Percentiles rank a stretch among this genome's conserved stretches.
These are phyloP conservation scores for Aspergillus bridgeri DNA, from an alignment of 495 filamentous ascomycete genomes.

Conservation along the genomic window DNA sequence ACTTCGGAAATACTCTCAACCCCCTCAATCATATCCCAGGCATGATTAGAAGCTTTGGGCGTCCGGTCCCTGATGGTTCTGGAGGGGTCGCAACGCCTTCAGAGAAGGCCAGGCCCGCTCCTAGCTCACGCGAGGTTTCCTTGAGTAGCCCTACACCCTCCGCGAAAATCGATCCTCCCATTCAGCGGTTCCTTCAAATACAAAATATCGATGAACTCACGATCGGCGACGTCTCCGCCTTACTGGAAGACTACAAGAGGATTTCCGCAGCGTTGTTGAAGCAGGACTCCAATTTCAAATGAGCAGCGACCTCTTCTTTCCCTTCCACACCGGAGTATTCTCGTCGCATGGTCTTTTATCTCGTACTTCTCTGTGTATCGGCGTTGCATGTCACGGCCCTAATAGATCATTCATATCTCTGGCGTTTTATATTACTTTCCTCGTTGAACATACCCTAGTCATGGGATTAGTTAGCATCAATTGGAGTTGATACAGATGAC, in stretches of 20 bases:
- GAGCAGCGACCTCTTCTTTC: neutral
- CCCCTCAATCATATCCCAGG: conserved; percentile 74
- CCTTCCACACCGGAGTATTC: neutral
- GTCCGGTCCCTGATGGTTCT: conserved; percentile 40
- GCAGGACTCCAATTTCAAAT: conserved; percentile 31
- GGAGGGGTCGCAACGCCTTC: conserved; percentile 26
- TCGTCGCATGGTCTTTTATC: neutral
- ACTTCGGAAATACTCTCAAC: conserved; percentile 76
- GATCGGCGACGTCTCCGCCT: conserved; percentile 73
- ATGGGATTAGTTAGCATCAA: conserved; percentile 9
- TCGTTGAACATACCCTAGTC: neutral
- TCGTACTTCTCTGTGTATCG: conserved; percentile 1
- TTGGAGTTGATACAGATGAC: conserved; percentile 6
- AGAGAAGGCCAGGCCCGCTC: conserved; percentile 28
- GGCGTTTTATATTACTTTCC: conserved; percentile 12
- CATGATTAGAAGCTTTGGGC: conserved; percentile 75
- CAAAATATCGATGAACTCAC: conserved; percentile 74
- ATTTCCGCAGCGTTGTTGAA: conserved; percentile 51
- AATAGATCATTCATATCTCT: conserved; percentile 13
- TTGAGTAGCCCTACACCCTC: conserved; percentile 16
- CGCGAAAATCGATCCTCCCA: conserved; percentile 64
- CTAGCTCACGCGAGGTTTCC: conserved; percentile 22
- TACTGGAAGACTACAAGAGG: conserved; percentile 85
- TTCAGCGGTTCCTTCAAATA: conserved; percentile 76
- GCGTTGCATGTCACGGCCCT: neutral